These are phyloP conservation scores for Xylogone sp. DNA, from an alignment of 2,329 filamentous ascomycete species.

Conservation along the genomic window DNA sequence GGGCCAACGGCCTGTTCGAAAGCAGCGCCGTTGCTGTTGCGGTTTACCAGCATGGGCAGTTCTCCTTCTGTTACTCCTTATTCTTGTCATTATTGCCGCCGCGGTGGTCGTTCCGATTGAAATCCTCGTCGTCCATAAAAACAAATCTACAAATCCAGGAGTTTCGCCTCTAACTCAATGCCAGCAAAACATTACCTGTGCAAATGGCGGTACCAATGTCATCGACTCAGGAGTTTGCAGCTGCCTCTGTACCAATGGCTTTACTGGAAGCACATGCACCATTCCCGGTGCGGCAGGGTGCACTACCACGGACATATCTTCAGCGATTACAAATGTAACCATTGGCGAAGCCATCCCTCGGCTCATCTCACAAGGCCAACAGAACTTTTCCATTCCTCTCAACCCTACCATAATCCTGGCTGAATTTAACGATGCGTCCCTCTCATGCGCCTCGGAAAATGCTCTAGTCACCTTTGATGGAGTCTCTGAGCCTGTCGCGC, in stretches of 20 bases:
- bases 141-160: constrained; percentile 22
- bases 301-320: constrained; percentile 37
- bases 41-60: constrained; percentile 81
- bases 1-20: constrained; percentile 24
- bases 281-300: constrained; percentile 49
- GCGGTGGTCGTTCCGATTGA: constrained; percentile 77
- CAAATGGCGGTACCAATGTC: constrained; percentile 76
- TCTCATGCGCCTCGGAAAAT: constrained; percentile 84
- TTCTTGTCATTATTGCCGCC: constrained; percentile 71
- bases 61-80: constrained; percentile 57
- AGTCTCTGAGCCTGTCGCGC: constrained; percentile 15
- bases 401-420: constrained; percentile 66
- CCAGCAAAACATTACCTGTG: constrained; percentile 47
- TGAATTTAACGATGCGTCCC: constrained; percentile 68
- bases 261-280: constrained; percentile 62
- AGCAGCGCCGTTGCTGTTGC: constrained; percentile 65
- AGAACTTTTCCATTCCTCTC: constrained; percentile 74
- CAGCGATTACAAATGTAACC: constrained; percentile 61
- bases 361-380: constrained; percentile 60
- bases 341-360: constrained; percentile 76
- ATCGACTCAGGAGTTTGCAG: constrained; percentile 66
- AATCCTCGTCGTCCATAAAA: constrained; percentile 56
- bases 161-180: constrained; percentile 39
- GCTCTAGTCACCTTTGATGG: constrained; percentile 82
- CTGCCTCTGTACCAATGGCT: constrained; percentile 87